A percentile compares a stretch with the other conserved stretches of the same genome.
Conservation (phyloP, 176 grass and related monocot genomes). For the Calamus simplicifolius region DNA sequence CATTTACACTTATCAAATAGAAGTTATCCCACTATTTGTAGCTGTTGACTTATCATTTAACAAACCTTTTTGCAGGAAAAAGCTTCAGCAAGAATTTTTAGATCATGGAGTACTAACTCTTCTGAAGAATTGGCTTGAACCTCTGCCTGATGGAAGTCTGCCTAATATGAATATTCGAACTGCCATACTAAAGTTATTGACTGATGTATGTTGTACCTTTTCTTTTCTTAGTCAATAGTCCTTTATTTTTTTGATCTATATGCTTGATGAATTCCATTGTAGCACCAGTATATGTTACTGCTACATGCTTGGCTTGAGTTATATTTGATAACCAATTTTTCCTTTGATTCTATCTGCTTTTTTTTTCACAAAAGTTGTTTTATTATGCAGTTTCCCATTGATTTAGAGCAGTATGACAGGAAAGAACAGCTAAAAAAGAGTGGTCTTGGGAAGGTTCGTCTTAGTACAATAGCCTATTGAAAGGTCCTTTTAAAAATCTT, state of each 20-base stretch:
- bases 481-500: too few relatives aligned
- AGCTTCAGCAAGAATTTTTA: slow-evolving; percentile 98
- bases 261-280: background rate
- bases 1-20: background rate
- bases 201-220: slow-evolving; percentile 46
- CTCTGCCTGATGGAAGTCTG: slow-evolving; percentile 83
- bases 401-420: slow-evolving; percentile 85
- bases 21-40: too few relatives aligned
- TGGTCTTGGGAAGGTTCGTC: slow-evolving; percentile 79
- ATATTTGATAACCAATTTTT: too few relatives aligned
- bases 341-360: background rate
- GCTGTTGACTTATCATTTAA: too few relatives aligned
- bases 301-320: too few relatives aligned
- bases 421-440: slow-evolving; percentile 95
- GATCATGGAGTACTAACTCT: slow-evolving; percentile 90
- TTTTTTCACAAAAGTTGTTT: slow-evolving; percentile 26
- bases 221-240: background rate
- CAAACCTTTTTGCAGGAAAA: slow-evolving; percentile 47
- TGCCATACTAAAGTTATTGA: slow-evolving; percentile 74
- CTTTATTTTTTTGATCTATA: background rate
- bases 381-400: slow-evolving; percentile 70
- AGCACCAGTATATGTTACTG: too few relatives aligned
- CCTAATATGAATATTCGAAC: slow-evolving; percentile 96
- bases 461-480: too few relatives aligned
- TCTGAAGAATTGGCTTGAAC: slow-evolving; percentile 93